These are phyloP conservation scores for Cryphonectria nitschkei DNA, from an alignment of 2,329 filamentous ascomycete genomes.

Conservation along the genomic window DNA sequence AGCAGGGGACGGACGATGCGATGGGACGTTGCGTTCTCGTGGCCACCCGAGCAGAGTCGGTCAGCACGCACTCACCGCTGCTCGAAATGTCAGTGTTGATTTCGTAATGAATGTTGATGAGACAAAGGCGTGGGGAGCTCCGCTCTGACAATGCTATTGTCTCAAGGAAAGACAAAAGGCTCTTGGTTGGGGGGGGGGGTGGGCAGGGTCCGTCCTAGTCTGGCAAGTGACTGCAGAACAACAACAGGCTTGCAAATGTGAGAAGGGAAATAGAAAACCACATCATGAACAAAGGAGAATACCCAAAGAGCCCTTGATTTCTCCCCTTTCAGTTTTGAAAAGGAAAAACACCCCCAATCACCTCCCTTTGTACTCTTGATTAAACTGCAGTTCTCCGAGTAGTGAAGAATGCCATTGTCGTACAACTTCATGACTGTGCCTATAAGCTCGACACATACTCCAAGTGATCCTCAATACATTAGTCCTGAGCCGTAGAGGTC, in stretches of 20 bases:
- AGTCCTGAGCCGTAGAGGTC: neutral
- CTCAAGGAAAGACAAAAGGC: neutral
- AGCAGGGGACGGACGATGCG: neutral
- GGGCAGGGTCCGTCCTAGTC: neutral
- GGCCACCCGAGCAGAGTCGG: neutral
- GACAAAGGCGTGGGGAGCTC: neutral
- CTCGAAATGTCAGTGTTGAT: neutral
- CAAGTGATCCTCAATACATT: neutral
- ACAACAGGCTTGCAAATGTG: neutral
- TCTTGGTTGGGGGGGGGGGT: neutral
- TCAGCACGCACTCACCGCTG: neutral
- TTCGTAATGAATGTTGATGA: neutral
- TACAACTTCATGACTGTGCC: neutral
- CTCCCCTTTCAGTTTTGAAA: too few species aligned
- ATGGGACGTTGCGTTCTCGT: neutral
- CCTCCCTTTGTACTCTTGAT: too few species aligned
- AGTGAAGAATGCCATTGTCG: slow-evolving; percentile 3
- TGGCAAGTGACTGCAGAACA: neutral
- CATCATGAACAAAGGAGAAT: neutral
- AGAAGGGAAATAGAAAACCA: neutral
- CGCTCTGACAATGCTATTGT: neutral
- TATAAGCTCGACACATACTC: neutral
- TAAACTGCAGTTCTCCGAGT: neutral
- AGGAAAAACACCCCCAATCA: too few species aligned
- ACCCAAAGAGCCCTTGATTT: neutral